Conservation (phyloP, 176 grass and related monocot species). For the Cymbopogon citratus region DNA sequence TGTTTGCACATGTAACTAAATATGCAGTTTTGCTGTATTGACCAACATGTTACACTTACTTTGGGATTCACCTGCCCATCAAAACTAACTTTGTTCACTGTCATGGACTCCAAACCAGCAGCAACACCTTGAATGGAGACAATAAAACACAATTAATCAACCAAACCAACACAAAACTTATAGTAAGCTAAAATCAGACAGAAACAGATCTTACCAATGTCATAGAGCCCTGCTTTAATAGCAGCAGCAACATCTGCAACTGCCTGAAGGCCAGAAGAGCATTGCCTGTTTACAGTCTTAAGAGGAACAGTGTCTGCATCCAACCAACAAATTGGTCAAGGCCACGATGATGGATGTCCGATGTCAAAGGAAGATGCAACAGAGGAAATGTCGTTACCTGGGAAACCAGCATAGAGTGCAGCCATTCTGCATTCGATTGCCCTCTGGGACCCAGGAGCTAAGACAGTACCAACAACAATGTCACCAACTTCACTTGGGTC, state of each 20-base stretch:
- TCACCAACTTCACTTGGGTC: slow-evolving; percentile 80
- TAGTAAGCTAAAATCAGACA: not conserved
- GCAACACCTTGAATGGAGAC: slow-evolving; percentile 62
- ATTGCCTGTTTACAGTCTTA: slow-evolving; percentile 86
- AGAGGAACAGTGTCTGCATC: slow-evolving; percentile 83
- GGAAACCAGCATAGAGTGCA: slow-evolving; percentile 81
- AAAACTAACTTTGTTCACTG: slow-evolving; percentile 42
- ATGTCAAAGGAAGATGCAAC: not conserved
- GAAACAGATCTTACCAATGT: slow-evolving; percentile 53
- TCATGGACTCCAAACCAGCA: slow-evolving; percentile 90
- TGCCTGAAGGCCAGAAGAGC: slow-evolving; percentile 94
- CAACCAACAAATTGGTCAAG: slow-evolving; percentile 17
- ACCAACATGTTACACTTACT: slow-evolving; percentile 39
- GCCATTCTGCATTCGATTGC: slow-evolving; percentile 93
- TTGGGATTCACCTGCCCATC: slow-evolving; percentile 56
- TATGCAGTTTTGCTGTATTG: not conserved
- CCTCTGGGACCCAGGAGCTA: slow-evolving; percentile 87
- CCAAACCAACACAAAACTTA: slow-evolving; percentile 29
- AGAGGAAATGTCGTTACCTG: slow-evolving; percentile 42
- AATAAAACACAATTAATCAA: slow-evolving; percentile 21
- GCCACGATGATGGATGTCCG: not conserved
- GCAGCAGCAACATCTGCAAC: slow-evolving; percentile 78
- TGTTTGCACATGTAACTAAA: slow-evolving; percentile 11
- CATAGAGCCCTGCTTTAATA: slow-evolving; percentile 81
- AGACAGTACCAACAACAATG: slow-evolving; percentile 90